Evolutionary conservation across 2,329 filamentous ascomycete genomes (phyloP), one percentile per base, ranked within the genome.

Genomic region (Hirsutella rhossiliensis): DNA sequence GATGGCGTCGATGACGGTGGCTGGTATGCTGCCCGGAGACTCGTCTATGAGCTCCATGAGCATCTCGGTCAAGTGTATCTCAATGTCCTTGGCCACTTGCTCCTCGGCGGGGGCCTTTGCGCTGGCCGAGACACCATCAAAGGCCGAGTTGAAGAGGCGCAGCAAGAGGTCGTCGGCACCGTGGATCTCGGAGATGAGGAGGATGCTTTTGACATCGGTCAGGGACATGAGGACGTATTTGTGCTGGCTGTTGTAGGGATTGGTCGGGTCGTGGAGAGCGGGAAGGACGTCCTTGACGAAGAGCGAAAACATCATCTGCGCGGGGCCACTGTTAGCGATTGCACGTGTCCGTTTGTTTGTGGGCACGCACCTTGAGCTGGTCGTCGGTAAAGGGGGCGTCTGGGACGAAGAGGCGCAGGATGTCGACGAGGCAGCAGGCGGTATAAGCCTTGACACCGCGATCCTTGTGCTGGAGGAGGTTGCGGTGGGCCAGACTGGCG

Each of bases 231-330:
- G 72, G 49, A 96, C 85, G 58, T 94, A 92, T 64, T 92, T 81
- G 66, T 98, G 87, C 63, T 97, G 89, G 49, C 80, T 81, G 63
- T 94, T 90, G 70, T 96, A 97, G 11, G 89, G 82, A 60, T 94
- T 84, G 34, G 82, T 82, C 12, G 89, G 87, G 56, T 95, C 83
- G 56, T 87, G 83, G 23, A 97, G 78, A 39, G 87, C 80, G 40
- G 89, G 88, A 39, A 97, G 74, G 51, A 94, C 84, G 41, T 82
- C 81, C 46, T 79, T 82, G 54, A 96, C 78, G 59, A 96, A 87
- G 48, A 95, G 78, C 27, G 81, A 83, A 68, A 97, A 98, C 60
- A 97, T 90, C 65, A 94, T 88, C 87, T 94, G 45, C 11, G 19
- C 31, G 17, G 27, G 5, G 27, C 20, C 17, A 18, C 7, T 27